Evolutionary conservation across 768 basidiomycete genomes (phyloP).

Genomic region (Cubamyces lactineus): DNA sequence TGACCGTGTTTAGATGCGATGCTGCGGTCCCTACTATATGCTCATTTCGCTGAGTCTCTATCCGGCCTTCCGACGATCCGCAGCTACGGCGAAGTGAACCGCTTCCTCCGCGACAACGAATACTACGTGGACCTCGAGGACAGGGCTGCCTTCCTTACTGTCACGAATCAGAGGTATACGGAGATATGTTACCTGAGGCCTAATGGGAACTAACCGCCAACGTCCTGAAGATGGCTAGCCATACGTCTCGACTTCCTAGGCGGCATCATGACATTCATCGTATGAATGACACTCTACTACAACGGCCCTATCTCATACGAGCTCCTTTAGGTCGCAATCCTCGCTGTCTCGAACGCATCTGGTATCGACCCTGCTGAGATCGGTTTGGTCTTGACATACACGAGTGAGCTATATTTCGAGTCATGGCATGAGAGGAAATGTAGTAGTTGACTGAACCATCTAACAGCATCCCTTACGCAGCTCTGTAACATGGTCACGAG

Average conservation of each 20-base stretch:
- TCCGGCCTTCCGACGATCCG: slow-evolving; percentile 73
- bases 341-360: slow-evolving; percentile 59
- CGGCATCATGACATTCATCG: slow-evolving; percentile 56
- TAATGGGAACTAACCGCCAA: not conserved
- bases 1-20: slow-evolving; percentile 52
- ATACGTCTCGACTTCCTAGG: slow-evolving; percentile 75
- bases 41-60: slow-evolving; percentile 78
- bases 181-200: not conserved
- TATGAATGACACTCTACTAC: slow-evolving; percentile 31
- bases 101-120: slow-evolving; percentile 68
- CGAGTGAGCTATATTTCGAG: slow-evolving; percentile 41
- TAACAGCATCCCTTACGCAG: slow-evolving; percentile 52
- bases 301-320: slow-evolving; percentile 5
- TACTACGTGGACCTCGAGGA: slow-evolving; percentile 75
- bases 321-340: slow-evolving; percentile 58
- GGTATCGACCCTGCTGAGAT: slow-evolving; percentile 67
- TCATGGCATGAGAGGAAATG: not conserved
- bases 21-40: slow-evolving; percentile 74
- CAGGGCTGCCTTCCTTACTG: slow-evolving; percentile 65
- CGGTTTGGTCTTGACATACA: slow-evolving; percentile 73
- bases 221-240: slow-evolving; percentile 60
- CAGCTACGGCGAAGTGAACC: slow-evolving; percentile 64
- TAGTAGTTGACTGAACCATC: too few relatives aligned
- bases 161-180: slow-evolving; percentile 63
- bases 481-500: slow-evolving; percentile 57